phyloP scores from a whole-genome alignment of 2,329 filamentous ascomycete species.

The Penicillium paneum region DNA sequence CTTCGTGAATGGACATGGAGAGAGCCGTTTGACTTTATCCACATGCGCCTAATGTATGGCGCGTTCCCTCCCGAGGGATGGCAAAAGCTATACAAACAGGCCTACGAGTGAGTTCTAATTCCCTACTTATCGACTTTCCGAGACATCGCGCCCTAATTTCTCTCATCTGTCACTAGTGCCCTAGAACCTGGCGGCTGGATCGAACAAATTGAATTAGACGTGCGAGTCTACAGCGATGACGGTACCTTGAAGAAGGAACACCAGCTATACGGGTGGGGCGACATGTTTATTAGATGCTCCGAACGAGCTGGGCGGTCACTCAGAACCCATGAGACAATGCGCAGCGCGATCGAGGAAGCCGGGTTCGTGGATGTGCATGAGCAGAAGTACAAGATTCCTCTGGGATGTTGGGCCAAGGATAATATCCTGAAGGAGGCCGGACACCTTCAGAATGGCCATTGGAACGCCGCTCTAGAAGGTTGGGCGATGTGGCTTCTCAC shows the following conservation, averaged over 20 bases:
- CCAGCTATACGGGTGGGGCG: conserved; percentile 6
- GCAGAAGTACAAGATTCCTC: conserved; percentile 25
- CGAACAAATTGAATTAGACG: conserved; percentile 13
- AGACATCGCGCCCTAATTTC: neutral
- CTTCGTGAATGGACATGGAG: conserved; percentile 22
- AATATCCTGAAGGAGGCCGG: conserved; percentile 40
- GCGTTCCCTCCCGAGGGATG: conserved; percentile 9
- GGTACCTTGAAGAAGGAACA: conserved; percentile 3
- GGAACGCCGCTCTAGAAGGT: conserved; percentile 28
- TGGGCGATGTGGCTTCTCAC: conserved; percentile 32
- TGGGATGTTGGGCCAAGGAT: conserved; percentile 33
- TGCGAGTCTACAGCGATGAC: conserved; percentile 11
- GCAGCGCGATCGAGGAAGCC: conserved; percentile 21
- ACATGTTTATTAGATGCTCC: conserved; percentile 21
- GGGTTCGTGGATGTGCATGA: conserved; percentile 35
- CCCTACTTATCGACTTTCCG: neutral
- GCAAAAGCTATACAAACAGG: conserved; percentile 7
- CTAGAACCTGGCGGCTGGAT: conserved; percentile 9
- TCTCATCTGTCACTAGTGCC: neutral
- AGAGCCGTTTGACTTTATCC: conserved; percentile 26
- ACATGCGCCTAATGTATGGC: conserved; percentile 18
- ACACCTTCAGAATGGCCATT: conserved; percentile 26
- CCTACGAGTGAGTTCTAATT: conserved; percentile 9
- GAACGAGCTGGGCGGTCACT: conserved; percentile 24
- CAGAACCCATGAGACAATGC: conserved; percentile 25